Evolutionary conservation across 768 basidiomycete genomes (phyloP).

Genomic region (Boletellus ananas): DNA sequence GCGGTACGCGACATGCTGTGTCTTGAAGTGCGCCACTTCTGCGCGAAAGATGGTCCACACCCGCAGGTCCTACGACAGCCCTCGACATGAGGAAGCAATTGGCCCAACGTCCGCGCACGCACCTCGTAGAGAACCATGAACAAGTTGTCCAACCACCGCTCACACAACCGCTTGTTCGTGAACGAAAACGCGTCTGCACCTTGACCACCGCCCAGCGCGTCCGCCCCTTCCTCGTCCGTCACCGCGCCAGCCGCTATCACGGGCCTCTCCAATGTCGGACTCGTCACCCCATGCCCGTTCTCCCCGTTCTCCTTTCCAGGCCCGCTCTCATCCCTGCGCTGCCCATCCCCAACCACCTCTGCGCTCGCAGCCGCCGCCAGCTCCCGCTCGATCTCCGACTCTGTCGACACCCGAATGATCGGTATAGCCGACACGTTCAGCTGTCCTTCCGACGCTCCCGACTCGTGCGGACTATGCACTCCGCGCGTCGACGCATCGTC

Average conservation of each 20-base stretch:
- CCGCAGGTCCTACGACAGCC: slow-evolving; percentile 68
- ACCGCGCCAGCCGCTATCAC: slow-evolving; percentile 39
- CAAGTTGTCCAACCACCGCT: slow-evolving; percentile 95
- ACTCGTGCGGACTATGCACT: slow-evolving; percentile 37
- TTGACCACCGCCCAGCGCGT: slow-evolving; percentile 30
- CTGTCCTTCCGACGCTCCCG: slow-evolving; percentile 26
- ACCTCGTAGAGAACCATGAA: slow-evolving; percentile 99
- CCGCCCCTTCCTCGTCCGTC: slow-evolving; percentile 22
- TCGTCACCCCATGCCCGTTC: slow-evolving; percentile 15
- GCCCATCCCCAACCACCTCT: slow-evolving; percentile 12
- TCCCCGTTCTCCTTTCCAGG: slow-evolving; percentile 6
- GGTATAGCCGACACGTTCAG: slow-evolving; percentile 39
- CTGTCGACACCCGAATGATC: slow-evolving; percentile 75
- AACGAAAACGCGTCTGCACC: slow-evolving; percentile 73
- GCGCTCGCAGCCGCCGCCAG: slow-evolving; percentile 27
- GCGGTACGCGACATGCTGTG: slow-evolving; percentile 95
- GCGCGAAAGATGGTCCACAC: slow-evolving; percentile 99
- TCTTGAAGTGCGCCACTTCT: slow-evolving; percentile 98
- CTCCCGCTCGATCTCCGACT: slow-evolving; percentile 54
- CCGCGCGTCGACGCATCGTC: slow-evolving; percentile 72
- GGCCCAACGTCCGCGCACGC: slow-evolving; percentile 12
- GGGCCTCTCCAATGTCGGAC: slow-evolving; percentile 39
- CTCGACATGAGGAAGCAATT: no score
- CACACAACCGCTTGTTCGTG: slow-evolving; percentile 94
- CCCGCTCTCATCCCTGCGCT: slow-evolving; percentile 2